A percentile compares a stretch with the other conserved stretches of the same genome.
Conservation (phyloP, 768 basidiomycete species). For the Mycena rosella region DNA sequence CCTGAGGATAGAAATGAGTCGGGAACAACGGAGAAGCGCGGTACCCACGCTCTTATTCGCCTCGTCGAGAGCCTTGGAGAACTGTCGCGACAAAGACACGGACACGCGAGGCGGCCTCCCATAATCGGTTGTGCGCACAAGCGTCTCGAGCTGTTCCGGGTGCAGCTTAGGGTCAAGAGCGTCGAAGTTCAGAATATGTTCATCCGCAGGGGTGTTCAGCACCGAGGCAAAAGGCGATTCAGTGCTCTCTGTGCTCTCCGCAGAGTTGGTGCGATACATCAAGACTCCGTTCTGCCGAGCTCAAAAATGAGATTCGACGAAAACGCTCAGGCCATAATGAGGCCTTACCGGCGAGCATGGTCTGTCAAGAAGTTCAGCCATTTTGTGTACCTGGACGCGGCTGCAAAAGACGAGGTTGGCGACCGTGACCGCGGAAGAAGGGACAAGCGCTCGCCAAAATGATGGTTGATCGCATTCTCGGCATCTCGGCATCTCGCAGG, state of each 20-base stretch:
- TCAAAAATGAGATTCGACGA: neutral
- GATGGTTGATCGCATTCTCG: too few species aligned
- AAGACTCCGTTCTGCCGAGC: slow-evolving; percentile 4
- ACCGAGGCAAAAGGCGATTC: slow-evolving; percentile 26
- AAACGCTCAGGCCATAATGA: neutral
- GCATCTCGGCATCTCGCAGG: too few species aligned
- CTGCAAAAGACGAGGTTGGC: neutral
- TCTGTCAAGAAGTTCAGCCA: neutral
- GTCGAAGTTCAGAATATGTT: slow-evolving; percentile 22
- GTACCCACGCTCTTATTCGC: slow-evolving; percentile 20
- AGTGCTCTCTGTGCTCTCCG: slow-evolving; percentile 31
- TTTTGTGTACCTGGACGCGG: neutral
- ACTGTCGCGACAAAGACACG: slow-evolving; percentile 31
- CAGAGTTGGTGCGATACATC: slow-evolving; percentile 31
- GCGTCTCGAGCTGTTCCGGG: slow-evolving; percentile 14
- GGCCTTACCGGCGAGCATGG: neutral
- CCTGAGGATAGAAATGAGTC: neutral
- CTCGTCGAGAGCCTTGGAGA: slow-evolving; percentile 26
- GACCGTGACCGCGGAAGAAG: neutral
- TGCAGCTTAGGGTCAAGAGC: slow-evolving; percentile 16
- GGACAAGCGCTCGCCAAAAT: too few species aligned
- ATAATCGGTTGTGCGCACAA: neutral
- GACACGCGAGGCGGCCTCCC: slow-evolving; percentile 15
- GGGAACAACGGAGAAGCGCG: neutral
- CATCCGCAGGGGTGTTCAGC: slow-evolving; percentile 34